Conservation (phyloP, 2,329 filamentous ascomycete genomes). For the Colletotrichum nymphaeae region DNA sequence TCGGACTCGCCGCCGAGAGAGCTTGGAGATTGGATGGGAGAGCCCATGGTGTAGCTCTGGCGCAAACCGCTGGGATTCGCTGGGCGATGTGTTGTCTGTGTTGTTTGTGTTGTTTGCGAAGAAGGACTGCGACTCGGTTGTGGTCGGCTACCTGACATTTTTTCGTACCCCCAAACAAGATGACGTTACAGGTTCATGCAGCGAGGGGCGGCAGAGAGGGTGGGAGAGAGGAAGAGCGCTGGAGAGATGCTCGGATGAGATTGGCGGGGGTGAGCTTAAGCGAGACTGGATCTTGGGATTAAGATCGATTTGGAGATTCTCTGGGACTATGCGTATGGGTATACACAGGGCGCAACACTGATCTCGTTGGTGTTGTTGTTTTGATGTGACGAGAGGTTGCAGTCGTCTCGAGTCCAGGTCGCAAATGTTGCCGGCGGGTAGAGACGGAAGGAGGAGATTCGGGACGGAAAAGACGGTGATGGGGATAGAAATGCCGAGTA, state of each 20-base stretch:
- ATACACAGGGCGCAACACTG: background rate
- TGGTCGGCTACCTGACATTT: constrained; percentile 33
- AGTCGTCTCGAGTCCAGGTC: constrained; percentile 2
- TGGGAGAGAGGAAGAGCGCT: background rate
- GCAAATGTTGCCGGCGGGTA: constrained; percentile 18
- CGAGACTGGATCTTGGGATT: background rate
- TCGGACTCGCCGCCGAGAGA: constrained; percentile 34
- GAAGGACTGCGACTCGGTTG: constrained; percentile 31
- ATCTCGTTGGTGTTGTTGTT: background rate
- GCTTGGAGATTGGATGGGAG: constrained; percentile 28
- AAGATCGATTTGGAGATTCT: background rate
- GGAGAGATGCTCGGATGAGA: background rate
- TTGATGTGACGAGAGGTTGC: background rate
- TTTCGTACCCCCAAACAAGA: constrained; percentile 18
- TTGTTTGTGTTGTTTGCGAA: constrained; percentile 2
- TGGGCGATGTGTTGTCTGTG: constrained; percentile 51
- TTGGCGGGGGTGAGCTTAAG: constrained; percentile 20
- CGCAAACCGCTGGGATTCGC: constrained; percentile 58
- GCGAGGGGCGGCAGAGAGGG: constrained; percentile 1
- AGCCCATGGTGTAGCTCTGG: constrained; percentile 51
- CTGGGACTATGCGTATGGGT: background rate
- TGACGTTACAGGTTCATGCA: constrained; percentile 17
- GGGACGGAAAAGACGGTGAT: constrained; percentile 27
- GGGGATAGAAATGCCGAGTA: constrained; percentile 10
- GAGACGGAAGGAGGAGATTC: background rate